Conservation (phyloP, 371 early-diverging fungal genomes). For the Mucor circinelloides region DNA sequence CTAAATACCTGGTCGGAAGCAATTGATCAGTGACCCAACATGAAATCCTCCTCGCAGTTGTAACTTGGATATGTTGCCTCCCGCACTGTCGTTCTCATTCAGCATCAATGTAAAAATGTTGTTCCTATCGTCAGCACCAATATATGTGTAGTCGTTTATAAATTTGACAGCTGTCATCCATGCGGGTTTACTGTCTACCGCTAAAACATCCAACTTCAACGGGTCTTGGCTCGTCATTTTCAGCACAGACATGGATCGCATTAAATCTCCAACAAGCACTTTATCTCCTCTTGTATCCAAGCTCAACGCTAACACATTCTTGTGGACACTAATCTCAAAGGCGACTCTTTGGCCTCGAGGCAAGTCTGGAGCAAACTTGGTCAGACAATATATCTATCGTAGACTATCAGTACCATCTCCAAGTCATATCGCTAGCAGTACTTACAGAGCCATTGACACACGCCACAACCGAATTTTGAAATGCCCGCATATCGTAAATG, state of each 20-base stretch:
- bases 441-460: slow-evolving; percentile 61
- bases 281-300: slow-evolving; percentile 69
- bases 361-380: slow-evolving; percentile 28
- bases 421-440: not conserved
- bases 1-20: slow-evolving; percentile 51
- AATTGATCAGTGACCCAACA: slow-evolving; percentile 82
- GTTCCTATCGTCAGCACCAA: slow-evolving; percentile 63
- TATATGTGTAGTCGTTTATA: slow-evolving; percentile 60
- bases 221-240: slow-evolving; percentile 30
- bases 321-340: slow-evolving; percentile 43
- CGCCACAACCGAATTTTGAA: slow-evolving; percentile 49
- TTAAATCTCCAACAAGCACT: slow-evolving; percentile 86
- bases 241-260: slow-evolving; percentile 76
- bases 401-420: not conserved
- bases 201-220: slow-evolving; percentile 54
- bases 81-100: slow-evolving; percentile 33
- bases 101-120: slow-evolving; percentile 62
- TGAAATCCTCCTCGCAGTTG: slow-evolving; percentile 73
- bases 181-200: slow-evolving; percentile 61
- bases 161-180: slow-evolving; percentile 76
- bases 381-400: slow-evolving; percentile 42
- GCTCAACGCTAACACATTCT: slow-evolving; percentile 61
- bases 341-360: slow-evolving; percentile 22
- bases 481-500: slow-evolving; percentile 48
- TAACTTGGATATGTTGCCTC: slow-evolving; percentile 44